Evolutionary conservation across 2,329 filamentous ascomycete species (phyloP), one percentile per base, ranked within the genome.

Genomic region (Alternaria sp.): DNA sequence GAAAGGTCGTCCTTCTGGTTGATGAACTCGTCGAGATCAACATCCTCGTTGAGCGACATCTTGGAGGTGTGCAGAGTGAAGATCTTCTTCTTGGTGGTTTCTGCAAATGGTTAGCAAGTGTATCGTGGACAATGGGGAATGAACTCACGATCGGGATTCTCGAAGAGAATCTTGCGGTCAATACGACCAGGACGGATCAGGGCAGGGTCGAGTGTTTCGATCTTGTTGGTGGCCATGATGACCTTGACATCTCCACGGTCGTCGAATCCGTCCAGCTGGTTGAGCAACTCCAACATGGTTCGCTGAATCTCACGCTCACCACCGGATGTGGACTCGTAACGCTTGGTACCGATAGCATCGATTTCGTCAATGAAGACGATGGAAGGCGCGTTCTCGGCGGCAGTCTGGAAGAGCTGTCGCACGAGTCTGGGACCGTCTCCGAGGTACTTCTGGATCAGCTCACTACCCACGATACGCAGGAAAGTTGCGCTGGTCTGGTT

Each of bases 321-420:
- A 67, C 96, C 96, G 0, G 95, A 97, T 51, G 93, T 97, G 28
- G 93, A 97, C 45, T 99, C 96, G 82, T 99, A 99, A 77, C 96
- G 93, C 84, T 99, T 99, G 7, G 96, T 98, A 77, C 96, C 96
- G 67, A 99, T 98, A 40, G 96, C 96, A 78, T 99, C 96, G 74
- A 99, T 99, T 81, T 99, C 96, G 78, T 99, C 96, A 72, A 99
- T 99, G 82, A 99, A 99, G 21, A 99, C 95, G 73, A 99, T 99
- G 2, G 94, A 94, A 0, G 96, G 96, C 0, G 96, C 92, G 71
- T 99, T 96, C 80, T 99, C 96, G 4, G 93, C 95, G 30, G 96
- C 96, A 65, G 97, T 93, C 84, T 93, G 91, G 88, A 95, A 99
- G 62, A 99, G 90, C 81, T 99, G 96, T 79, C 96, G 93, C 63